These are phyloP conservation scores for Alternaria novae-zelandiae DNA, from an alignment of 2,329 filamentous ascomycete species.

Conservation along the genomic window DNA sequence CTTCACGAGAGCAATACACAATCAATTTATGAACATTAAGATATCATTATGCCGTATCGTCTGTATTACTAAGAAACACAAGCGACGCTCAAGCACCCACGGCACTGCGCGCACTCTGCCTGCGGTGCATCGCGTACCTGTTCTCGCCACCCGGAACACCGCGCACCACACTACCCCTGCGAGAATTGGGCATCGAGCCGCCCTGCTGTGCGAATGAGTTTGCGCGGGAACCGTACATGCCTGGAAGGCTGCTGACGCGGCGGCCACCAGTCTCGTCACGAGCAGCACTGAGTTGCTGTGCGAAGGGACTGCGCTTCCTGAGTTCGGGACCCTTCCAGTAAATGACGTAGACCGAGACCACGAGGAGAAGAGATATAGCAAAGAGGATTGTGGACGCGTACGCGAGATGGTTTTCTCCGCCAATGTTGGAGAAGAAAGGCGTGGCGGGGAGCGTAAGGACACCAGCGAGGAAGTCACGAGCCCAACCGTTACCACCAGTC, in stretches of 20 bases:
- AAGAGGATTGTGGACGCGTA: conserved; percentile 65
- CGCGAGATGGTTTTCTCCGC: conserved; percentile 52
- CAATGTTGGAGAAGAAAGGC: conserved; percentile 60
- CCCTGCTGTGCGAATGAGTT: conserved; percentile 34
- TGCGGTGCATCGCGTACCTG: conserved; percentile 15
- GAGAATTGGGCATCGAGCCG: conserved; percentile 23
- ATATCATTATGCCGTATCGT: background rate
- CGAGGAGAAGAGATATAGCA: conserved; percentile 55
- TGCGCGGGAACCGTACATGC: conserved; percentile 38
- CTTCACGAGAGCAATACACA: background rate
- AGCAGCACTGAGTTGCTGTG: conserved; percentile 52
- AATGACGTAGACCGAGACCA: conserved; percentile 54
- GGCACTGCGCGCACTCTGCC: conserved; percentile 9
- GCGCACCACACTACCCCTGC: conserved; percentile 40
- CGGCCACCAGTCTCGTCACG: conserved; percentile 42
- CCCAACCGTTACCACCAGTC: conserved; percentile 78
- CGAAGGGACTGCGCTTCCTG: conserved; percentile 61
- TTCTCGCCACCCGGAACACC: conserved; percentile 21
- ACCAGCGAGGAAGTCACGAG: conserved; percentile 77
- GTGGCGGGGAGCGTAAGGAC: conserved; percentile 72
- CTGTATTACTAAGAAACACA: conserved; percentile 16
- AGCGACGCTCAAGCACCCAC: background rate
- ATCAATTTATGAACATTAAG: background rate
- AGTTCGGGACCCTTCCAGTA: conserved; percentile 63
- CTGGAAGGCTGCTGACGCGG: conserved; percentile 39